Evolutionary conservation across 352 stramenopile species (phyloP).

Genomic region (Pythium rishiriense): DNA sequence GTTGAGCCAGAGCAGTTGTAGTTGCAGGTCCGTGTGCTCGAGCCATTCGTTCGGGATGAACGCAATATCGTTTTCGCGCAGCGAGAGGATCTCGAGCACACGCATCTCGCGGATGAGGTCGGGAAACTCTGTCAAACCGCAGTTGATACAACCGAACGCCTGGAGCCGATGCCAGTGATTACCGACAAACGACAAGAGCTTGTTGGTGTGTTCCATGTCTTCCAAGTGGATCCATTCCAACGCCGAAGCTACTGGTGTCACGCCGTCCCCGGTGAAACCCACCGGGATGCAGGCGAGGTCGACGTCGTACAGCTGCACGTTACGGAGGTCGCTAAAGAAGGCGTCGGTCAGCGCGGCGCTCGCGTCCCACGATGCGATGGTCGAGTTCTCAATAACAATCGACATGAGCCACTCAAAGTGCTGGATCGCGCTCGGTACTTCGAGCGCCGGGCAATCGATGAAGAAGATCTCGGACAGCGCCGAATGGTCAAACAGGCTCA

Average conservation of each 20-base stretch:
- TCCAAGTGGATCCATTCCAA: conserved; percentile 22
- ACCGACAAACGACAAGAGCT: not conserved
- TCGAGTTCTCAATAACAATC: not conserved
- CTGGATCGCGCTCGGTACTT: not conserved
- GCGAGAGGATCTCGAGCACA: not conserved
- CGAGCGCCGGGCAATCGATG: conserved; percentile 7
- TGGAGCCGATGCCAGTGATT: conserved; percentile 5
- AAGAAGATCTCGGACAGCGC: conserved; percentile 13
- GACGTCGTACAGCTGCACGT: conserved; percentile 2
- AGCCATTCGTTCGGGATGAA: conserved; percentile 11
- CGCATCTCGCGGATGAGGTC: not conserved
- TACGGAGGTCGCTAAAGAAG: not conserved
- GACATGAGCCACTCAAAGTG: conserved; percentile 3
- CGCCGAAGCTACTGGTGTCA: not conserved
- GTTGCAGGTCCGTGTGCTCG: not conserved
- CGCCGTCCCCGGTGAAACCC: not conserved
- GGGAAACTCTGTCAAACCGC: conserved; percentile 3
- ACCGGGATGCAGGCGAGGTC: not conserved
- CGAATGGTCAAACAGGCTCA: not conserved
- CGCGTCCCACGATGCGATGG: not conserved
- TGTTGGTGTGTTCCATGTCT: not conserved
- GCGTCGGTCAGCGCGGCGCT: not conserved
- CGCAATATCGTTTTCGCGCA: conserved; percentile 5
- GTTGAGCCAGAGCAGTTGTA: conserved; percentile 9
- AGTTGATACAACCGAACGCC: conserved; percentile 11